phyloP scores from a whole-genome alignment of 331 rosid genomes.

The Cydonia oblonga region DNA sequence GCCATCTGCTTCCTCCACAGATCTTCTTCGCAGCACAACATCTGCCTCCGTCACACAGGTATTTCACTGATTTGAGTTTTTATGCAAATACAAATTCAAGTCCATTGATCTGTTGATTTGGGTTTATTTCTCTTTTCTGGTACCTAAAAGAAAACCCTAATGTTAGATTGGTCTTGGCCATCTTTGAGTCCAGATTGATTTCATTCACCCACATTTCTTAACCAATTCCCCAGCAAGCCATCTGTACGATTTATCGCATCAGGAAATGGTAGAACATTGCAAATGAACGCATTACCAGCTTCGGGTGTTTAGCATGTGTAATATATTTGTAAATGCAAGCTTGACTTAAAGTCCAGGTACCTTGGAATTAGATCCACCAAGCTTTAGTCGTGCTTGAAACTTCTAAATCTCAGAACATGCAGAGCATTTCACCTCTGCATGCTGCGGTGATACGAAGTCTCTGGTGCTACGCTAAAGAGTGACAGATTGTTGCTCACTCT shows the following conservation, averaged over 20 bases:
- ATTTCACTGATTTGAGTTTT: not conserved
- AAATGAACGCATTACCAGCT: slow-evolving; percentile 62
- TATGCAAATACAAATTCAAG: not conserved
- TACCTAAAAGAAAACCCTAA: too few relatives aligned
- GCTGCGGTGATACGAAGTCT: slow-evolving; percentile 13
- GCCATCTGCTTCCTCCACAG: not conserved
- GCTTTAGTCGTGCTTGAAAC: slow-evolving; percentile 18
- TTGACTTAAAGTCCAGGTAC: slow-evolving; percentile 17
- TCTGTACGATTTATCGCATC: slow-evolving; percentile 50
- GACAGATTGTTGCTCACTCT: slow-evolving; percentile 4
- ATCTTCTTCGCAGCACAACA: not conserved
- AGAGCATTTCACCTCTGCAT: not conserved
- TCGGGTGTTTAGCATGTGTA: slow-evolving; percentile 62
- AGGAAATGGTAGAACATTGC: slow-evolving; percentile 70
- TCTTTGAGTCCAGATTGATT: not conserved
- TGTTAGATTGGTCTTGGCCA: not conserved
- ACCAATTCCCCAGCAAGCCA: slow-evolving; percentile 17
- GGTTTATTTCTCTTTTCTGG: not conserved
- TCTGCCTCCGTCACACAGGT: not conserved
- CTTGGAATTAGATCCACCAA: slow-evolving; percentile 16
- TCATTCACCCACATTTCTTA: not conserved
- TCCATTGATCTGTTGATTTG: not conserved
- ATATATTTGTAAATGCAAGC: slow-evolving; percentile 23
- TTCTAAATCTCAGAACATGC: not conserved
- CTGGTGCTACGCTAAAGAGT: slow-evolving; percentile 2